A percentile compares a stretch with the other conserved stretches of the same genome.
These are phyloP conservation scores for Seiridium cupressi DNA, from an alignment of 2,329 filamentous ascomycete genomes.

Conservation along the genomic window DNA sequence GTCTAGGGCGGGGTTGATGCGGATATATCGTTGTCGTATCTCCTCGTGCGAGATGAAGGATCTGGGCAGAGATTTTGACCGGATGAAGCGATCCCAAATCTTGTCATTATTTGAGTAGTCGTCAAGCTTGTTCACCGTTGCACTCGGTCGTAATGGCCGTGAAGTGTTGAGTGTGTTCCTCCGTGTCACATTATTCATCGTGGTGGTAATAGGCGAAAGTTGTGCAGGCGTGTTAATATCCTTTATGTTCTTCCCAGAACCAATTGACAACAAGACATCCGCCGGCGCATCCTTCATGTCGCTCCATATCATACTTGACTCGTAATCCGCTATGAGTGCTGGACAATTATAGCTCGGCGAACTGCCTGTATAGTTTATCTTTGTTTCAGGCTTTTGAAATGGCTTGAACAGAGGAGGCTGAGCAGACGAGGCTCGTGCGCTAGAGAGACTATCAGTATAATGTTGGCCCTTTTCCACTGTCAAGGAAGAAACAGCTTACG, in stretches of 20 bases:
- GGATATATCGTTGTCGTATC: constrained; percentile 21
- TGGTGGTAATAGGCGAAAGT: constrained; percentile 16
- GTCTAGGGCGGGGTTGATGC: constrained; percentile 24
- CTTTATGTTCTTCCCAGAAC: constrained; percentile 23
- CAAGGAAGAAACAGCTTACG: constrained; percentile 18
- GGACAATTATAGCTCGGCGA: constrained; percentile 21
- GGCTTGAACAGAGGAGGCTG: constrained; percentile 26
- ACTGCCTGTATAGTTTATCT: constrained; percentile 20
- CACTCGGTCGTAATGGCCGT: neutral
- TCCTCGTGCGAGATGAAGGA: constrained; percentile 11
- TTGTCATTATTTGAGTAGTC: constrained; percentile 14
- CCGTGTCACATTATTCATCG: neutral
- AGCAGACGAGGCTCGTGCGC: constrained; percentile 25
- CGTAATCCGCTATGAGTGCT: constrained; percentile 21
- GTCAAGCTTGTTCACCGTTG: constrained; percentile 1
- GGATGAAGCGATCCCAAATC: constrained; percentile 23
- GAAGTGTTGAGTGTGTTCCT: neutral
- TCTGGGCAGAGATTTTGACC: constrained; percentile 6
- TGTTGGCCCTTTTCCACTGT: neutral
- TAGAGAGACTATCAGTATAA: constrained; percentile 5
- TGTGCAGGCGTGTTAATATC: constrained; percentile 13
- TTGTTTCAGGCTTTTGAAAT: constrained; percentile 24
- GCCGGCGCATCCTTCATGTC: constrained; percentile 21
- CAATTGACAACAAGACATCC: constrained; percentile 26
- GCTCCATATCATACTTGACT: constrained; percentile 24